Conservation (phyloP, 2,329 filamentous ascomycete genomes). For the Penicillium sp. region DNA sequence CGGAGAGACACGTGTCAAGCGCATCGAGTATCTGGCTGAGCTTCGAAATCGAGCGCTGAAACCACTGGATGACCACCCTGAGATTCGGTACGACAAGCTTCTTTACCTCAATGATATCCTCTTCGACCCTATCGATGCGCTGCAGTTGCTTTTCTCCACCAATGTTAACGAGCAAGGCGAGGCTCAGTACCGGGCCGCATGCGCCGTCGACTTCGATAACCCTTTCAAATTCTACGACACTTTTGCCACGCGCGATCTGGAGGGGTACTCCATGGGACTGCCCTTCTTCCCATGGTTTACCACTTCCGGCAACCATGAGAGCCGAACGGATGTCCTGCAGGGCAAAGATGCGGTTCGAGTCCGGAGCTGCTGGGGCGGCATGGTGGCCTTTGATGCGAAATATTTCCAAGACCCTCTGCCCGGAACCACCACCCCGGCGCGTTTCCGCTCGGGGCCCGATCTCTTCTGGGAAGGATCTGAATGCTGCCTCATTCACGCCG, state of each 20-base stretch:
- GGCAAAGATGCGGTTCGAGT: slow-evolving; percentile 65
- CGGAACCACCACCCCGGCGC: slow-evolving; percentile 42
- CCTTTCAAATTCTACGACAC: slow-evolving; percentile 77
- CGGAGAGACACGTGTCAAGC: slow-evolving; percentile 65
- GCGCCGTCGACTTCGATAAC: slow-evolving; percentile 73
- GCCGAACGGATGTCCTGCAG: slow-evolving; percentile 62
- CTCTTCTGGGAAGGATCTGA: slow-evolving; percentile 65
- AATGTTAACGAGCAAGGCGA: slow-evolving; percentile 56
- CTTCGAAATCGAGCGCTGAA: slow-evolving; percentile 70
- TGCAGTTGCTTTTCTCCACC: slow-evolving; percentile 63
- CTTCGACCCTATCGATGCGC: slow-evolving; percentile 60
- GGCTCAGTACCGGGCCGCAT: slow-evolving; percentile 67
- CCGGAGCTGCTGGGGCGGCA: slow-evolving; percentile 75
- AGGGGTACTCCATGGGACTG: slow-evolving; percentile 68
- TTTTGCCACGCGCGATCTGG: slow-evolving; percentile 70
- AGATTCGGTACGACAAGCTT: slow-evolving; percentile 55
- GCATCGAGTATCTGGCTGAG: slow-evolving; percentile 72
- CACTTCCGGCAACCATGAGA: slow-evolving; percentile 50
- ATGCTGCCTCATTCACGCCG: slow-evolving; percentile 61
- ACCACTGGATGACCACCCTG: slow-evolving; percentile 57
- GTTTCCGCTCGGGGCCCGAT: slow-evolving; percentile 62
- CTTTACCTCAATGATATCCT: slow-evolving; percentile 69
- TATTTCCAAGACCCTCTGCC: slow-evolving; percentile 44
- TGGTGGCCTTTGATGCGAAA: slow-evolving; percentile 57
- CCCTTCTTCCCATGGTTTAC: slow-evolving; percentile 75